phyloP scores from a whole-genome alignment of 2,329 filamentous ascomycete genomes.

The Tolypocladium tundrense region DNA sequence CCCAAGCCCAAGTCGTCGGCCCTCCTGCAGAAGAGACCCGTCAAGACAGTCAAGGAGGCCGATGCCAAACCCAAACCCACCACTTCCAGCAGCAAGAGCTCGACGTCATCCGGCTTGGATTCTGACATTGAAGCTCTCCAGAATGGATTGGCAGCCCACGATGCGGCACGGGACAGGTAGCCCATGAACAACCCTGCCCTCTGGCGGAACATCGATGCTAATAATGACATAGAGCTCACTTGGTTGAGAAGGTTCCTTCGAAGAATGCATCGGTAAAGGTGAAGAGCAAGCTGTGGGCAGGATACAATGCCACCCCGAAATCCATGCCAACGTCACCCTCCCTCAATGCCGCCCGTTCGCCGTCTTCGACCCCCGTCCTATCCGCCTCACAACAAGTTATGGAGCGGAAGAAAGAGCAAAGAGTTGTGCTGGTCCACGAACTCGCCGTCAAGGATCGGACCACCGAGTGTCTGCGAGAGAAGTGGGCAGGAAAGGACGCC shows the following conservation, averaged over 20 bases:
- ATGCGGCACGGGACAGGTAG: slow-evolving; percentile 25
- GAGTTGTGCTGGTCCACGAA: slow-evolving; percentile 48
- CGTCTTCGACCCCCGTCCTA: slow-evolving; percentile 36
- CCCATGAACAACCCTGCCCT: slow-evolving; percentile 8
- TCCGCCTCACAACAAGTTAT: slow-evolving; percentile 40
- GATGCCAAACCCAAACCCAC: slow-evolving; percentile 19
- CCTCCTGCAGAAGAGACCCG: slow-evolving; percentile 9
- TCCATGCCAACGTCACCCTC: slow-evolving; percentile 45
- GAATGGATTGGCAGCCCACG: slow-evolving; percentile 26
- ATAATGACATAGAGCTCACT: slow-evolving; percentile 20
- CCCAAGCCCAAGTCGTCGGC: slow-evolving; percentile 21
- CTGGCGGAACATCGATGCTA: slow-evolving; percentile 11
- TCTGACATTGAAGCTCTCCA: slow-evolving; percentile 41
- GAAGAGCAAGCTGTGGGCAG: slow-evolving; percentile 33
- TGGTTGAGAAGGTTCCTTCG: slow-evolving; percentile 22
- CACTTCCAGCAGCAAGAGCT: slow-evolving; percentile 19
- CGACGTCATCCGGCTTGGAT: slow-evolving; percentile 31
- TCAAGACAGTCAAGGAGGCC: slow-evolving; percentile 19
- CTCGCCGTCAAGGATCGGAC: slow-evolving; percentile 44
- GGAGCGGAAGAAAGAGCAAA: slow-evolving; percentile 43
- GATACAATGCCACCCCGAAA: slow-evolving; percentile 24
- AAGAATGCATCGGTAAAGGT: slow-evolving; percentile 24
- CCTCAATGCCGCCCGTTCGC: slow-evolving; percentile 43
- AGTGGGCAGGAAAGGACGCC: slow-evolving; percentile 40
- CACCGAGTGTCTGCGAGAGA: slow-evolving; percentile 36